phyloP scores from a whole-genome alignment of 1,284 basidiomycete genomes.

The Kalmanozyma brasiliensis region DNA sequence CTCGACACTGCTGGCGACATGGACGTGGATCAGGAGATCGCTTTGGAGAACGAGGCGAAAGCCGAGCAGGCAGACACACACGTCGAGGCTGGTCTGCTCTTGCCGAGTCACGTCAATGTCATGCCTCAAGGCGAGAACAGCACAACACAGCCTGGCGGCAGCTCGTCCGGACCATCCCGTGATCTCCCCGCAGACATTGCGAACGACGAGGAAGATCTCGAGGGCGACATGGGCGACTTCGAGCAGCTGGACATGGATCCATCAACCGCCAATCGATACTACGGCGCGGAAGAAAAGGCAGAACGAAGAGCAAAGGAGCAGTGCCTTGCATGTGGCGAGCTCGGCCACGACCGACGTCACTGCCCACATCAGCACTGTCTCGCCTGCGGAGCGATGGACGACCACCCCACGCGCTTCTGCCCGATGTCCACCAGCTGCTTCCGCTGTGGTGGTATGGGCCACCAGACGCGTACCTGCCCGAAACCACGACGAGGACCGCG shows the following conservation, averaged over 20 bases:
- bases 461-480: slow-evolving; percentile 79
- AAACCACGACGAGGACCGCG: slow-evolving; percentile 35
- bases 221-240: slow-evolving; percentile 50
- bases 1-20: slow-evolving; percentile 44
- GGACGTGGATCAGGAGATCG: slow-evolving; percentile 39
- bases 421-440: slow-evolving; percentile 85
- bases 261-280: slow-evolving; percentile 50
- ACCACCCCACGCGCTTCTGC: slow-evolving; percentile 83
- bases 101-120: slow-evolving; percentile 33
- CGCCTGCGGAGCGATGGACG: slow-evolving; percentile 85
- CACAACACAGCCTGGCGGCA: slow-evolving; percentile 3
- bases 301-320: slow-evolving; percentile 44
- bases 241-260: slow-evolving; percentile 53
- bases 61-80: slow-evolving; percentile 22
- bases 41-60: slow-evolving; percentile 23
- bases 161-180: not conserved
- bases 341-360: slow-evolving; percentile 52
- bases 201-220: slow-evolving; percentile 13
- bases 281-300: slow-evolving; percentile 52
- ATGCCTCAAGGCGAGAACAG: slow-evolving; percentile 7
- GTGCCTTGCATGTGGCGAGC: slow-evolving; percentile 53
- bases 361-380: slow-evolving; percentile 75
- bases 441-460: slow-evolving; percentile 85
- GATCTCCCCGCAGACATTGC: not conserved
- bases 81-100: slow-evolving; percentile 33